Evolutionary conservation across 495 filamentous ascomycete genomes (phyloP).

Genomic region (Lasiosphaeriaceae sp.): DNA sequence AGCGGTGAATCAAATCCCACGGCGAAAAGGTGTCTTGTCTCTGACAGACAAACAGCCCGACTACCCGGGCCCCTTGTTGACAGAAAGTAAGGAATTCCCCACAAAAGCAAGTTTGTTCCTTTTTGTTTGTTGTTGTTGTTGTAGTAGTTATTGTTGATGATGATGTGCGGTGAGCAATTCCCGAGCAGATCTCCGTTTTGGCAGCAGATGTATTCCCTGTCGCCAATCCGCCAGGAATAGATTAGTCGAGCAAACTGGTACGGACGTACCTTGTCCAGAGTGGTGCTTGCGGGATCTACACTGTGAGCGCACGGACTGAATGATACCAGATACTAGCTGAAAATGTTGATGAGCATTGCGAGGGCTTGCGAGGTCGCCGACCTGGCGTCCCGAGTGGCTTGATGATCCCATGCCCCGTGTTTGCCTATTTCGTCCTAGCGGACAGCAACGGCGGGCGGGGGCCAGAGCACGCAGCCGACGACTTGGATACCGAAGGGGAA

Average conservation of each 20-base stretch:
- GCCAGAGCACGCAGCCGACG: too few species aligned
- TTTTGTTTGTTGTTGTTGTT: too few species aligned
- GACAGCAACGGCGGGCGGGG: neutral
- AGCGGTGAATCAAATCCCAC: too few species aligned
- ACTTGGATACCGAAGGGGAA: too few species aligned
- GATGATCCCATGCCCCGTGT: neutral
- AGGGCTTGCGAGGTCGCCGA: slow-evolving; percentile 26
- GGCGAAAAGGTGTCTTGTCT: neutral
- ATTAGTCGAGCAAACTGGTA: neutral
- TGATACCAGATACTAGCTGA: neutral
- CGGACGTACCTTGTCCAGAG: too few species aligned
- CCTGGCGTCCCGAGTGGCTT: slow-evolving; percentile 12
- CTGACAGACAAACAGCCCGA: neutral
- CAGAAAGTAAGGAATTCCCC: too few species aligned
- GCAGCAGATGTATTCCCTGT: neutral
- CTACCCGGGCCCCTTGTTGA: neutral
- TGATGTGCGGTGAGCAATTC: neutral
- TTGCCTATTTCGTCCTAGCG: neutral
- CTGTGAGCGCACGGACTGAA: slow-evolving; percentile 8
- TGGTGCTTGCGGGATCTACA: slow-evolving; percentile 17
- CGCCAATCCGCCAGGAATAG: slow-evolving; percentile 1
- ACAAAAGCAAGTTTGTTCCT: too few species aligned
- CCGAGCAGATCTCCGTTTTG: neutral
- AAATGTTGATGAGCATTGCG: slow-evolving; percentile 4
- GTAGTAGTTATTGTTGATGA: too few species aligned